Base-by-base conservation (phyloP, 805 yeast genomes). In the Yarrowia yakushimensis region DNA sequence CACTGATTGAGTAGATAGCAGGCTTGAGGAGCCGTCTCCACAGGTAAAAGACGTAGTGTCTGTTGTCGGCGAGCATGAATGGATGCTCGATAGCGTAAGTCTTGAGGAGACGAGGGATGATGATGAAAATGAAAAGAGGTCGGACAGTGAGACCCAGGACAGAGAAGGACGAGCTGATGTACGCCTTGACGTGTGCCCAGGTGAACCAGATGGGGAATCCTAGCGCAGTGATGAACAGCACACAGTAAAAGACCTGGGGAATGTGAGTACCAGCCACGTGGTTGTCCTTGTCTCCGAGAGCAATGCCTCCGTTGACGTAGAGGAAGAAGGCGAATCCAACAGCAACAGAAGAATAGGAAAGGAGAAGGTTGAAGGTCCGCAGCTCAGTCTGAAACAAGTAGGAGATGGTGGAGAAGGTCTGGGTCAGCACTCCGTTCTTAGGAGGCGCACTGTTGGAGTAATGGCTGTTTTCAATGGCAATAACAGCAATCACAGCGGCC, bases 1-100 rank as follows among this genome's bases (percentile, higher is more conserved):
- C 12, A 11, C 60, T 46, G 2, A 65, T 64, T 15, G 63, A 39
- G 28, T 39, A 39, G 28, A 55, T 55, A 18, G 62, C 62, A 31
- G 78, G 75, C 67, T 82, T 74, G 46, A 93, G 81, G 27, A 94
- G 69, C 63, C 81, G 82, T 63, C 85, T 82, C 82, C 88, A 89
- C 36, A 94, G 74, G 73, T 94, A 94, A 72, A 94, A 94, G 0
- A 96, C 85, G 72, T 85, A 90, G 73, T 94, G 99, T 68, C 99
- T 82, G 75, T 94, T 94, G 73, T 94, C 99, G 0, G 98, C 96
- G 45, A 93, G 78, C 39, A 94, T 73, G 72, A 93, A 94, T 8
- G 97, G 97, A 72, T 94, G 99, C 2, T 85, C 85, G 2, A 86
- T 77, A 0, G 97, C 88, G 72, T 69, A 69, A 3, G 41, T 17